Base-by-base conservation (phyloP, 139 green algal genomes). In the Chlorella ohadii region DNA sequence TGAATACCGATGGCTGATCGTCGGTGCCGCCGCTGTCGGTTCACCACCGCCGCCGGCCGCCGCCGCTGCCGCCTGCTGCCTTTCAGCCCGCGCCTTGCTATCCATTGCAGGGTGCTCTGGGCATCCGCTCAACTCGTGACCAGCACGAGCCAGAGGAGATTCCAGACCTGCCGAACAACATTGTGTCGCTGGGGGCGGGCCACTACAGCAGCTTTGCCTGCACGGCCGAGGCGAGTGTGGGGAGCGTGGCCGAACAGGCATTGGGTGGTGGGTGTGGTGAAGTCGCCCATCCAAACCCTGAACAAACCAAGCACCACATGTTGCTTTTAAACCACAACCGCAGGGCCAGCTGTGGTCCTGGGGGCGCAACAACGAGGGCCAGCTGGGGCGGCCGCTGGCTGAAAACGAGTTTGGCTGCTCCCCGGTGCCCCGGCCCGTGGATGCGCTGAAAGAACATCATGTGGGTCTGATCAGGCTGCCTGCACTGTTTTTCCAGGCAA, bases 171-270 rank as follows among this genome's bases (percentile, higher is more conserved):
- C 81, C 85, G 1, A 20, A 61, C 15, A 44, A 84, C 55, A 44
- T 90, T 28, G 65, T 33, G 20, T 39, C 71, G 3, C 51, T 91
- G 28, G 85, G 76, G 17, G 88, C 88, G 9, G 88, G 88, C 16
- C 78, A 88, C 67, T 90, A 78, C 72, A 65, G 74, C 63, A 87
- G 77, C 79, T 83, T 90, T 72, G 79, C 88, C 0, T 61, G 76
- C 27, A 90, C 83, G 22, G 1, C 28, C n/a, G 61, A 72, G 65
- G 65, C 15, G 31, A 38, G 64, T 15, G 17, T 5, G 13, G 2
- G 15, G 64, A 3, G 13, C 3, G 64, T 17, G 20, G 23, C 20
- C 64, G 27, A 27, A n/a, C n/a, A n/a, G n/a, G n/a, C n/a, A n/a
- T n/a, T n/a, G n/a, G n/a, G n/a, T n/a, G n/a, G n/a, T n/a, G n/a